Evolutionary conservation across 306 rosid genomes (phyloP).

Genomic region (Canavalia gladiata): DNA sequence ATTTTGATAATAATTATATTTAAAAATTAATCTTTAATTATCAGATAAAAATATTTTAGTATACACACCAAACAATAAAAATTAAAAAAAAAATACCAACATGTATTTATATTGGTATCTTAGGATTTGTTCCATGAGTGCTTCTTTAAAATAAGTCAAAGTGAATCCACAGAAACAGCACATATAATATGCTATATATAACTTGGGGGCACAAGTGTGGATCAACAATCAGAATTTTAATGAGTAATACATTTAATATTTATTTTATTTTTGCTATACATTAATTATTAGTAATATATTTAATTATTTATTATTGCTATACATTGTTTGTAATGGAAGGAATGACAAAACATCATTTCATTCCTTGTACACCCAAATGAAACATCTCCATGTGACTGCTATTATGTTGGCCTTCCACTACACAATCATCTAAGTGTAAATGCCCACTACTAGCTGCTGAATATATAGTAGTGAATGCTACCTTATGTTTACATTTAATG

Average conservation of each 20-base stretch:
- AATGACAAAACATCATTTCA: conserved; percentile 2
- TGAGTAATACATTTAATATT: background rate
- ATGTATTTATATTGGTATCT: background rate
- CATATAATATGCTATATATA: too few relatives aligned
- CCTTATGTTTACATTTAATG: background rate
- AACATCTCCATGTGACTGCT: conserved; percentile 14
- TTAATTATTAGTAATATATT: background rate
- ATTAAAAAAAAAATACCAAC: background rate
- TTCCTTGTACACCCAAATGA: background rate
- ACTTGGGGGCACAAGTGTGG: background rate
- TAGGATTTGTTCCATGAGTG: too few relatives aligned
- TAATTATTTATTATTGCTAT: background rate
- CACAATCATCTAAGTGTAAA: background rate
- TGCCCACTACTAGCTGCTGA: background rate
- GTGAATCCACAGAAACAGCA: background rate
- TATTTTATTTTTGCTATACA: background rate
- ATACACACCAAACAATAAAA: background rate
- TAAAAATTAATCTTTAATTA: too few relatives aligned
- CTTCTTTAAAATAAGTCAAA: background rate
- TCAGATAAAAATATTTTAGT: background rate
- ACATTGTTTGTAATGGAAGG: conserved; percentile 8
- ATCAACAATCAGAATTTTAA: background rate
- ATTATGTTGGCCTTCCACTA: background rate
- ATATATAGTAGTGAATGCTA: background rate
- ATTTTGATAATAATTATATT: too few relatives aligned